Evolutionary conservation across 805 yeast genomes (phyloP).

Genomic region (Pichia manshurica): DNA sequence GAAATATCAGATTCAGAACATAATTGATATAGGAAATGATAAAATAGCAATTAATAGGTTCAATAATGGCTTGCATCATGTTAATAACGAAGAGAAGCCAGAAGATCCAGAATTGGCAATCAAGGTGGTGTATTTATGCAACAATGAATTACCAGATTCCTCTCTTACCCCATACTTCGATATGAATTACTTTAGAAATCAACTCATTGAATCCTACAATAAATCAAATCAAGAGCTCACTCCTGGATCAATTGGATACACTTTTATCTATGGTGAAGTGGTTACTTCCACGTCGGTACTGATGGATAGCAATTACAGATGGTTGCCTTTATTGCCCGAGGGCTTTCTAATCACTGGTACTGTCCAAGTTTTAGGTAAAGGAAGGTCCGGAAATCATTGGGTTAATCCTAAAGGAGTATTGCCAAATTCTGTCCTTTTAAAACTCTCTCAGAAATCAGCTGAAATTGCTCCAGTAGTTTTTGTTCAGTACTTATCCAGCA

Average conservation of each 20-base stretch:
- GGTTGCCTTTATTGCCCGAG: conserved; percentile 57
- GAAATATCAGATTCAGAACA: conserved; percentile 35
- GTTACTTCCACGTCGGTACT: conserved; percentile 81
- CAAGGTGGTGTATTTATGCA: conserved; percentile 50
- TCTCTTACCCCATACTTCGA: conserved; percentile 70
- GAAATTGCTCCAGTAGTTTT: conserved; percentile 60
- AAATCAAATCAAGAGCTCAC: conserved; percentile 14
- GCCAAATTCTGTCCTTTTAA: conserved; percentile 69
- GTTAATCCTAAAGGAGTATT: conserved; percentile 89
- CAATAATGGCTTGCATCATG: conserved; percentile 22
- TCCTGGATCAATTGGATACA: conserved; percentile 48
- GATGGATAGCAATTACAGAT: conserved; percentile 62
- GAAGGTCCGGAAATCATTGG: conserved; percentile 95
- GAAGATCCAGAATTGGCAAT: conserved; percentile 52
- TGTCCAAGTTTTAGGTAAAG: conserved; percentile 84
- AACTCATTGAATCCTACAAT: conserved; percentile 33
- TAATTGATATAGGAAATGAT: conserved; percentile 50
- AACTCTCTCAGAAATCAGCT: conserved; percentile 43
- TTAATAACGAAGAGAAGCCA: conserved; percentile 30
- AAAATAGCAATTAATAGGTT: conserved; percentile 46
- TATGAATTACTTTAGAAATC: conserved; percentile 46
- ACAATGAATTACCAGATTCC: conserved; percentile 38
- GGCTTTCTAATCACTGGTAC: conserved; percentile 72
- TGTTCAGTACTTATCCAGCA: conserved; percentile 75
- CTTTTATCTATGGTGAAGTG: conserved; percentile 76